phyloP scores from a whole-genome alignment of 768 basidiomycete genomes.

The Termitomyces sp. region DNA sequence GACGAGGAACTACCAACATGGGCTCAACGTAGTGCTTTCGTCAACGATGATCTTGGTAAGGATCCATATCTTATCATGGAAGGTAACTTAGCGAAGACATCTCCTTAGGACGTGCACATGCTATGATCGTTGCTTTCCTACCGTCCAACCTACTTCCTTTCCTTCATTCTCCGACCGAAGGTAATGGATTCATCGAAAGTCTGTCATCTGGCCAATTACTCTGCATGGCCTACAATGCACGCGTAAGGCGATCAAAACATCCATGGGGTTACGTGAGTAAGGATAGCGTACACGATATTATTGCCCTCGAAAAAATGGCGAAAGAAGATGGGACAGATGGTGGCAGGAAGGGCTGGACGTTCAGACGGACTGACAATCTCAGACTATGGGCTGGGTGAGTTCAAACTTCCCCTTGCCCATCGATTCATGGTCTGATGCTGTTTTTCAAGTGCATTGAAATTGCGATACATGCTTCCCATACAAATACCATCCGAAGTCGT shows the following conservation, averaged over 20 bases:
- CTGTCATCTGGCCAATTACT: slow-evolving; percentile 76
- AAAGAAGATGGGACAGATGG: slow-evolving; percentile 31
- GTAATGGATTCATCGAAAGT: slow-evolving; percentile 42
- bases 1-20: slow-evolving; percentile 74
- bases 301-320: slow-evolving; percentile 52
- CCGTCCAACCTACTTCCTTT: slow-evolving; percentile 46
- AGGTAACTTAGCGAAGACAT: neutral
- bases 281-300: slow-evolving; percentile 75
- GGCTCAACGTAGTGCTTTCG: slow-evolving; percentile 59
- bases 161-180: slow-evolving; percentile 25
- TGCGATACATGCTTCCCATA: slow-evolving; percentile 76
- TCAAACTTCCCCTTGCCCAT: neutral
- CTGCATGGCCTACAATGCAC: slow-evolving; percentile 75
- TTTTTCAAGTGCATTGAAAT: slow-evolving; percentile 60
- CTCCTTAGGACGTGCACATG: slow-evolving; percentile 54
- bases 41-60: slow-evolving; percentile 54
- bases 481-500: slow-evolving; percentile 40
- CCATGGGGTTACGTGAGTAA: slow-evolving; percentile 86
- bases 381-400: slow-evolving; percentile 81
- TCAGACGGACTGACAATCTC: slow-evolving; percentile 80
- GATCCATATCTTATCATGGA: slow-evolving; percentile 4
- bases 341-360: slow-evolving; percentile 69
- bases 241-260: slow-evolving; percentile 71
- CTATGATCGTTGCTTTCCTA: slow-evolving; percentile 54
- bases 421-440: neutral